Base-by-base conservation (phyloP, 1,284 basidiomycete species). In the Schizopora paradoxa region DNA sequence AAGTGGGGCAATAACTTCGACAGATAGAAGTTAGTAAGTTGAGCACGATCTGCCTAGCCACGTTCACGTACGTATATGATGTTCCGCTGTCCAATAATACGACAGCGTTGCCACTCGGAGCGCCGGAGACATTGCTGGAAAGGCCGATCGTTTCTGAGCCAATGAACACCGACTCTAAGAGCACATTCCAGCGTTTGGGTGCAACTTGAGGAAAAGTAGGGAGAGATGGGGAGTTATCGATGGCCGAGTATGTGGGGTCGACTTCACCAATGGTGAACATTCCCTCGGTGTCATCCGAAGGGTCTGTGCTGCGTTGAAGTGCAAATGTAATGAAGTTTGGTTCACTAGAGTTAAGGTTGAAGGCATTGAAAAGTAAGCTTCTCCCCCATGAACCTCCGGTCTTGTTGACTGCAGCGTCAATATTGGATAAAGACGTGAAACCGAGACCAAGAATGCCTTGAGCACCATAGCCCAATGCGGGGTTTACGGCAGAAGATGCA, bases 301-400 rank as follows among this genome's bases (percentile, higher is more conserved):
- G 56, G 35, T 83, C 72, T 5, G 68, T 65, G 35, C 68, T 73
- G 39, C 85, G 67, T 56, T 85, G 76, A 25, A 90, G 66, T 0
- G 81, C 71, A 57, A 90, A 83, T 0, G 85, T 76, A 54, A 90
- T 82, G 60, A 80, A 90, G 58, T 90, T 90, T 38, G 82, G 82
- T 56, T 86, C 76, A 10, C 57, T 62, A 2, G 77, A 74, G 61
- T 88, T 81, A 53, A 76, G 70, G 23, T 69, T 63, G 61, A 90
- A 90, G 35, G 86, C 65, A 56, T 86, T 90, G 65, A 78, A 83
- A 11, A 90, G 70, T 32, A 90, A 57, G 50, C 76, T 81, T 36
- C 82, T 75, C 28, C 86, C 86, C 5, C 73, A 67, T 2, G 73
- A 69, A 3, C 72, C 68, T 22, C 73, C 70, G 1, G 80, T 76